Evolutionary conservation across 805 yeast species (phyloP), one percentile per base, ranked within the genome.

Genomic region (Wickerhamiella musiphila): DNA sequence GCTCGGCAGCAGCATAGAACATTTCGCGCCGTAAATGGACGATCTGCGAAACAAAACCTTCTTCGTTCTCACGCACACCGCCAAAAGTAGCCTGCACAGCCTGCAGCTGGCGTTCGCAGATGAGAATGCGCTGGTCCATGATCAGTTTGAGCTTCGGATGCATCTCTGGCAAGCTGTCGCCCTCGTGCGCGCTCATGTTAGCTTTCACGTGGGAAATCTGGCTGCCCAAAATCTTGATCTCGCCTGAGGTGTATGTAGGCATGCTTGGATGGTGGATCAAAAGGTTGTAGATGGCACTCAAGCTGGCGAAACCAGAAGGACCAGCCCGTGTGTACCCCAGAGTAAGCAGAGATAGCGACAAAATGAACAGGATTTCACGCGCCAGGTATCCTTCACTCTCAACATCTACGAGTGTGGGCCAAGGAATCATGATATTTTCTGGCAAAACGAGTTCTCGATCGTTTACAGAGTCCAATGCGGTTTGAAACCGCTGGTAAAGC

Each of bases 261-360:
- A 79, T 69, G 49, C 79, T 94, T 41, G 70, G 68, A 39, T 86
- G 58, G 55, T 86, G 96, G 41, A 71, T 78, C 43, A 90, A 61
- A 36, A 90, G 58, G 43, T 90, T 71, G 54, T 75, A 76, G 14
- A 90, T 93, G 0, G 96, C 82, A 26, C 83, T 65, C 26, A 86
- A 58, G 3, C 93, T 78, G 5, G 93, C 86, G 55, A 78, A 90
- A 1, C 94, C 79, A 4, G 95, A 94, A 1, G 96, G 94, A 1
- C 94, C 93, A 22, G 82, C 68, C 44, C 82, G 75, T 29, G 78
- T 77, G 44, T 82, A 61, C 3, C 99, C 99, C 37, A 92, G 90
- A 2, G 96, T 81, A 47, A 86, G 69, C 53, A 84, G 81, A 42
- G 90, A 77, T 32, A 90, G 62, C 10, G 93, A 77, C 28, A 86